A percentile compares a stretch with the other conserved stretches of the same genome.
These are phyloP conservation scores for Salvia hispanica DNA, from an alignment of 257 asterid genomes.

Conservation along the genomic window DNA sequence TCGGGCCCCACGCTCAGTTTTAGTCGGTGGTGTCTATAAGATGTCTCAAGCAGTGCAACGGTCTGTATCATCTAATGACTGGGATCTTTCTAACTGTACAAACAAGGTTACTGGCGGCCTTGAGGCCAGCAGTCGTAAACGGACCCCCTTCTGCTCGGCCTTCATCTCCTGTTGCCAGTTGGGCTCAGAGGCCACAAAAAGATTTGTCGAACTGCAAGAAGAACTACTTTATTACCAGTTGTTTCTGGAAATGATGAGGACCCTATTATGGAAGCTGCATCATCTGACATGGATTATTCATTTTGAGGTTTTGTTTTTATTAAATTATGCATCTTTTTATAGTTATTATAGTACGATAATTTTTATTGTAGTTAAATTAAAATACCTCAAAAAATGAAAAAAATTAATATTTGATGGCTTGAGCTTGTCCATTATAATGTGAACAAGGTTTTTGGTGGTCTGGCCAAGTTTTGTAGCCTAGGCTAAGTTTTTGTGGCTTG, in stretches of 20 bases:
- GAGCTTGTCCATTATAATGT: no score
- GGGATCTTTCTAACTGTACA: conserved; percentile 82
- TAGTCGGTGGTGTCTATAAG: conserved; percentile 61
- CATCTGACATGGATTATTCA: conserved; percentile 50
- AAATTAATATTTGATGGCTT: no score
- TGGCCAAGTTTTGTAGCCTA: no score
- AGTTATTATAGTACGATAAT: no score
- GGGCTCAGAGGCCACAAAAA: conserved; percentile 92
- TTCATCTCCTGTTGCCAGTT: conserved; percentile 82
- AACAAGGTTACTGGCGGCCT: conserved; percentile 60
- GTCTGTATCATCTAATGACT: conserved; percentile 59
- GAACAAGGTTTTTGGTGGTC: no score
- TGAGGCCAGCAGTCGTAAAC: conserved; percentile 70
- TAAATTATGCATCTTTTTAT: no score
- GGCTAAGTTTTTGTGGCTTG: no score
- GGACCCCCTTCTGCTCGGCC: conserved; percentile 72
- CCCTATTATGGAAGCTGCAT: conserved; percentile 47
- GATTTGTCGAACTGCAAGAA: conserved; percentile 78
- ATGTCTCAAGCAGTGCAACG: conserved; percentile 65
- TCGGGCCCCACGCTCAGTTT: conserved; percentile 83
- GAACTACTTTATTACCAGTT: conserved; percentile 67
- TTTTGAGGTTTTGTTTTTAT: no score
- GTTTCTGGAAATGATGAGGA: conserved; percentile 64
- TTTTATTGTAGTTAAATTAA: no score
- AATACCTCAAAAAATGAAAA: no score